A percentile compares a stretch with the other conserved stretches of the same genome.
Evolutionary conservation across 2,329 filamentous ascomycete species (phyloP).

Genomic region (Sarocladium kiliense): DNA sequence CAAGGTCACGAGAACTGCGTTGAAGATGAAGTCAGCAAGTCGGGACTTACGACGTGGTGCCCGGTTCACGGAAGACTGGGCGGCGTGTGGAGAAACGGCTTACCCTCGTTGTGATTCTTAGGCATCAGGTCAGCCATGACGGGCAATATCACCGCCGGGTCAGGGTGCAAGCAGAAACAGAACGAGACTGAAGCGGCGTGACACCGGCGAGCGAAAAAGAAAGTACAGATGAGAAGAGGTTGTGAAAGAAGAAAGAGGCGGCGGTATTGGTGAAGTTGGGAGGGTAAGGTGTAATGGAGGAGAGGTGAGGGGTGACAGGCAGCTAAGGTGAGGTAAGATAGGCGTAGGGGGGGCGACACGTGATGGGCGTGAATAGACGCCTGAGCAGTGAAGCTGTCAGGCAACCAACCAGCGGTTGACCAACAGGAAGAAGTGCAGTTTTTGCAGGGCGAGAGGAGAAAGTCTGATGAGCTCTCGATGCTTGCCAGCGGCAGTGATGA

Average conservation of each 20-base stretch:
- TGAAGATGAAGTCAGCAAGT: background rate
- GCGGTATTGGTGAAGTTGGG: background rate
- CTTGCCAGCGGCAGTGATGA: too few species aligned
- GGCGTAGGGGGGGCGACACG: slow-evolving; percentile 3
- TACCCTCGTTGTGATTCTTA: slow-evolving; percentile 7
- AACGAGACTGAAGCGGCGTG: background rate
- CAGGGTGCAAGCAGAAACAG: background rate
- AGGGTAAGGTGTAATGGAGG: background rate
- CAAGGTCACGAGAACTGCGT: slow-evolving; percentile 1
- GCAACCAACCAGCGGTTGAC: background rate
- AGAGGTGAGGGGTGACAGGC: slow-evolving; percentile 5
- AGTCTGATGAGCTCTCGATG: too few species aligned
- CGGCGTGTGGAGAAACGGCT: background rate
- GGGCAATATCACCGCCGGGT: background rate
- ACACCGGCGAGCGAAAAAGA: background rate
- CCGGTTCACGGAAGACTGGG: background rate
- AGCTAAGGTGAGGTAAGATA: slow-evolving; percentile 7
- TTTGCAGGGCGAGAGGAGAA: background rate
- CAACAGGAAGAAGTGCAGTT: background rate
- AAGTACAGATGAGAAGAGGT: background rate
- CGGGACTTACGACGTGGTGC: background rate
- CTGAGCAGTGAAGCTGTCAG: background rate
- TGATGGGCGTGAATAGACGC: slow-evolving; percentile 4
- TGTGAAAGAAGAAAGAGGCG: background rate
- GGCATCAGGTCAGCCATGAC: slow-evolving; percentile 6